Evolutionary conservation across 805 yeast species (phyloP).

Genomic region (Sugiyamaella floridensis): DNA sequence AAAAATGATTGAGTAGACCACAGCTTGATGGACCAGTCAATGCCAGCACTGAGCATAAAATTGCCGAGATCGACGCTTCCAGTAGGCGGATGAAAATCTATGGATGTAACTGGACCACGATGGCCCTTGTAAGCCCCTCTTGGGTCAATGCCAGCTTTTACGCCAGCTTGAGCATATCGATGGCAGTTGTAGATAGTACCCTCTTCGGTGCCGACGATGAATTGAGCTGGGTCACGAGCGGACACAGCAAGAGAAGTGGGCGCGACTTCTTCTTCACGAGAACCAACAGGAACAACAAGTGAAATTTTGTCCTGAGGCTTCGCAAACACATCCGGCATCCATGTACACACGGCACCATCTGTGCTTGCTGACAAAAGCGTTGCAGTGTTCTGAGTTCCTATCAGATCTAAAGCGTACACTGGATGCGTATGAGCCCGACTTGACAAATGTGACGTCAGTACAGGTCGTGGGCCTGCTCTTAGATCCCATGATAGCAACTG

Average conservation of each 20-base stretch:
- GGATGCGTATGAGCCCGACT: slow-evolving; percentile 32
- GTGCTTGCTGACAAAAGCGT: slow-evolving; percentile 31
- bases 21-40: slow-evolving; percentile 35
- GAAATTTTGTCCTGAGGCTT: slow-evolving; percentile 29
- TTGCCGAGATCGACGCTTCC: slow-evolving; percentile 24
- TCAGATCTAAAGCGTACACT: slow-evolving; percentile 25
- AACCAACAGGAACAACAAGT: slow-evolving; percentile 24
- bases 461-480: slow-evolving; percentile 27
- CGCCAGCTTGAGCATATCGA: slow-evolving; percentile 27
- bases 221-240: slow-evolving; percentile 26
- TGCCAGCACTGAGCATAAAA: slow-evolving; percentile 27
- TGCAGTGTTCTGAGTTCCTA: slow-evolving; percentile 25
- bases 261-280: slow-evolving; percentile 23
- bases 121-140: slow-evolving; percentile 27
- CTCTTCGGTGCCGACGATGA: slow-evolving; percentile 35
- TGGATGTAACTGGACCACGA: slow-evolving; percentile 30
- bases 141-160: slow-evolving; percentile 27
- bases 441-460: slow-evolving; percentile 28
- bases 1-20: slow-evolving; percentile 24
- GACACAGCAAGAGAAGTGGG: slow-evolving; percentile 26
- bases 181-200: slow-evolving; percentile 32
- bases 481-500: slow-evolving; percentile 47
- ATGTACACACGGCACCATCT: slow-evolving; percentile 34
- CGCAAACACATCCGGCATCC: slow-evolving; percentile 34
- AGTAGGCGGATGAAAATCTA: slow-evolving; percentile 23